phyloP scores from a whole-genome alignment of 352 stramenopile genomes.

The Pythium insidiosum region DNA sequence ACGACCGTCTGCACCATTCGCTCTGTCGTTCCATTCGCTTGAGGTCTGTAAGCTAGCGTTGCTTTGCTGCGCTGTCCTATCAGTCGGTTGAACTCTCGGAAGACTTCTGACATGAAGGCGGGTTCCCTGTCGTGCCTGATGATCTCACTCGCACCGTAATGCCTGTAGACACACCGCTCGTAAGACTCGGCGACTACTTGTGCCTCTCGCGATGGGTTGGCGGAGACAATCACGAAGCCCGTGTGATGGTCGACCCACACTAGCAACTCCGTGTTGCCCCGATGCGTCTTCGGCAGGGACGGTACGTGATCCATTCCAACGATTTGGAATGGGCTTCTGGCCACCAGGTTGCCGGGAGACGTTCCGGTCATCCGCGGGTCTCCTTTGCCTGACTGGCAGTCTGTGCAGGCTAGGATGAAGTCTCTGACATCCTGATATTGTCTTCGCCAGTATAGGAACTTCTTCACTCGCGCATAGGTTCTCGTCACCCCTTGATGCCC shows the following conservation, averaged over 20 bases:
- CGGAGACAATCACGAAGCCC: slow-evolving; percentile 9
- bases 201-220: slow-evolving; percentile 4
- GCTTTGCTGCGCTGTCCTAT: slow-evolving; percentile 1
- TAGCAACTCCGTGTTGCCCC: slow-evolving; percentile 9
- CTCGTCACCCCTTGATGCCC: slow-evolving; percentile 9
- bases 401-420: slow-evolving; percentile 3
- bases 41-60: slow-evolving; percentile 4
- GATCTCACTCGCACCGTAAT: slow-evolving; percentile 8
- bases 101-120: slow-evolving; percentile 14
- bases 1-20: slow-evolving; percentile 9
- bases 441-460: slow-evolving; percentile 11
- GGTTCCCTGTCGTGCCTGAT: slow-evolving; percentile 14
- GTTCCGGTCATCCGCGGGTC: neutral
- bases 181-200: slow-evolving; percentile 10
- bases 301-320: slow-evolving; percentile 16
- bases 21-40: slow-evolving; percentile 7
- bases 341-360: slow-evolving; percentile 9
- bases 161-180: slow-evolving; percentile 12
- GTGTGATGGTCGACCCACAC: slow-evolving; percentile 11
- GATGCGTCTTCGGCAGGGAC: slow-evolving; percentile 3
- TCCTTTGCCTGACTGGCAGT: slow-evolving; percentile 10
- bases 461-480: slow-evolving; percentile 8
- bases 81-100: slow-evolving; percentile 2
- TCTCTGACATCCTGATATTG: slow-evolving; percentile 8
- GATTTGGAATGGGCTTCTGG: slow-evolving; percentile 6